A percentile compares a stretch with the other conserved stretches of the same genome.
phyloP scores from a whole-genome alignment of 1,139 yeast genomes.

The Meyerozyma elateridarum region DNA sequence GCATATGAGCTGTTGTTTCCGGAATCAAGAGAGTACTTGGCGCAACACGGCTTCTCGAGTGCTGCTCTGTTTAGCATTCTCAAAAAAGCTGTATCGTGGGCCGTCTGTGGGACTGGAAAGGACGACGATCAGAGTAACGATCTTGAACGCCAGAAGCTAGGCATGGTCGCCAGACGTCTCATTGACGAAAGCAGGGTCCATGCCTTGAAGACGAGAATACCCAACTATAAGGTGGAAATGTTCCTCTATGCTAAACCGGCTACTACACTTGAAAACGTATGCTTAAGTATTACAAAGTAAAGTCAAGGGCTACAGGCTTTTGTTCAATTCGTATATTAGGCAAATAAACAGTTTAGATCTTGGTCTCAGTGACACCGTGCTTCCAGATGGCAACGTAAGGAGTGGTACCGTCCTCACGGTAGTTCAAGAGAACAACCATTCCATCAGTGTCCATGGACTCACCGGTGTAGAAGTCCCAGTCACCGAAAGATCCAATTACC shows the following conservation, averaged over 20 bases:
- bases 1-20: constrained; percentile 46
- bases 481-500: constrained; percentile 89
- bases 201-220: constrained; percentile 38
- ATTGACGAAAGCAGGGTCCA: constrained; percentile 52
- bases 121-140: constrained; percentile 28
- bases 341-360: constrained; percentile 56
- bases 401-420: constrained; percentile 99
- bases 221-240: constrained; percentile 40
- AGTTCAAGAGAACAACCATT: constrained; percentile 96
- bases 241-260: constrained; percentile 55
- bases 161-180: constrained; percentile 62
- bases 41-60: constrained; percentile 24
- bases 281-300: constrained; percentile 36
- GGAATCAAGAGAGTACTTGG: constrained; percentile 42
- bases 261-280: constrained; percentile 68
- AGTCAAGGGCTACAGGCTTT: no score
- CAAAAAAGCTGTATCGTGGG: constrained; percentile 78
- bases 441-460: constrained; percentile 99
- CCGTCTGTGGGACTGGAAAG: constrained; percentile 61
- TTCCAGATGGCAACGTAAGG: constrained; percentile 98
- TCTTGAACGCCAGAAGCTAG: constrained; percentile 57
- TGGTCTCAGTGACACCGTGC: constrained; percentile 88
- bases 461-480: constrained; percentile 99
- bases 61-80: constrained; percentile 48
- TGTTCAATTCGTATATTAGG: no score